Base-by-base conservation (phyloP, 768 basidiomycete species). In the Mycena filopes region DNA sequence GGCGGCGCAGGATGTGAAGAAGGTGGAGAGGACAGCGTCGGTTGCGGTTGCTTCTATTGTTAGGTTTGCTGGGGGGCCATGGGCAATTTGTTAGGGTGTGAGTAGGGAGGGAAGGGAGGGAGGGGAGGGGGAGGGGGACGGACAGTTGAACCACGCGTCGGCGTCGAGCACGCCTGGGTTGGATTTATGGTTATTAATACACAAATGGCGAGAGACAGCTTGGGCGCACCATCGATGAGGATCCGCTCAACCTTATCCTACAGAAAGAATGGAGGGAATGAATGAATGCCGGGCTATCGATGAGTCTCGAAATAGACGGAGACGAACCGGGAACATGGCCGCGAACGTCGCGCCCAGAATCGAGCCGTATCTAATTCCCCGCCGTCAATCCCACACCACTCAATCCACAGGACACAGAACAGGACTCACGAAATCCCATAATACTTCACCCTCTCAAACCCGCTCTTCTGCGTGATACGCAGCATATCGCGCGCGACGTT, bases 401-500 rank as follows among this genome's bases (percentile, higher is more conserved):
- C 20, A 12, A 13, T 13, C 61, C n/a, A 46, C 28, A 55, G 28
- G 33, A 23, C 23, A 26, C 38, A 55, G 23, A 21, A 23, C n/a
- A 10, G 8, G 6, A 68, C 70, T 41, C 63, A 78, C 71, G 75
- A 75, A 48, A 73, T 64, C 33, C 76, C 76, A 67, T 73, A 77
- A 50, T 76, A 77, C 33, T 73, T 58, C 20, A 81, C 45, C 60
- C 79, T 81, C 41, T 77, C 72, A 31, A 57, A 68, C 5, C 76
- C 77, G 56, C 78, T 70, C 4, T 76, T 77, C 40, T 76, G 55
- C 2, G 74, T 71, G 49, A 82, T 81, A 8, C 55, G 55, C 26
- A 81, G 58, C 80, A 82, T 82, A 60, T 82, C 81, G 2, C 75
- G 71, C 12, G 80, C 81, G 11, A 77, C 78, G 49, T 79, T 74